phyloP scores from a whole-genome alignment of 106 monocot species.

The Allium fistulosum region DNA sequence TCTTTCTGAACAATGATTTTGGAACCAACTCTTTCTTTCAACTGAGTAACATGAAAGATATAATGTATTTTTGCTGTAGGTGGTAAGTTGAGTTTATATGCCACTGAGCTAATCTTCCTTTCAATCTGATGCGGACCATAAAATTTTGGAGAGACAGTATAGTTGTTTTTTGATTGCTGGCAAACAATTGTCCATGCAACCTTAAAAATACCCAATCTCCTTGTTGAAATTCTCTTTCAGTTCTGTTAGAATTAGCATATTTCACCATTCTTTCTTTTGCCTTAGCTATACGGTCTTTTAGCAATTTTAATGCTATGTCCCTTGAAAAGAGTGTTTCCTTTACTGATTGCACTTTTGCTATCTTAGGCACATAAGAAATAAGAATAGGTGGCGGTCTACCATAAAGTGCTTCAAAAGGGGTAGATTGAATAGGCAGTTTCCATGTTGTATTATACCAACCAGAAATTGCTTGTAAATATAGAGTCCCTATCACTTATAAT shows the following conservation, averaged over 20 bases:
- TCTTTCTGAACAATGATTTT: too few species aligned
- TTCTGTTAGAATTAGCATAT: background rate
- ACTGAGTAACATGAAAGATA: too few species aligned
- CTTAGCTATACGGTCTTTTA: background rate
- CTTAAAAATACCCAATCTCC: background rate
- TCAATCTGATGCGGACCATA: too few species aligned
- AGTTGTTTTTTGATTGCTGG: too few species aligned
- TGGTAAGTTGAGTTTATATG: too few species aligned
- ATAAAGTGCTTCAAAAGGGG: background rate
- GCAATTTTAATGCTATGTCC: background rate
- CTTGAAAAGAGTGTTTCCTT: background rate
- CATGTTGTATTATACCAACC: background rate
- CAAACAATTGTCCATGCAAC: background rate
- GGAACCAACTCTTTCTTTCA: too few species aligned
- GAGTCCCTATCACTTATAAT: too few species aligned
- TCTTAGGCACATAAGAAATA: background rate
- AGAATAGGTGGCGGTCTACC: background rate
- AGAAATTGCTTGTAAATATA: too few species aligned
- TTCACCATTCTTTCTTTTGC: background rate
- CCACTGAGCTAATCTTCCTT: too few species aligned
- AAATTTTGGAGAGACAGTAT: too few species aligned
- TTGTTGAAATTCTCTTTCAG: background rate
- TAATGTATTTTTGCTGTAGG: too few species aligned
- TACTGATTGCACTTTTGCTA: background rate
- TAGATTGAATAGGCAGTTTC: background rate